Conservation (phyloP, 164 flowering plant genomes). For the Sedum album region DNA sequence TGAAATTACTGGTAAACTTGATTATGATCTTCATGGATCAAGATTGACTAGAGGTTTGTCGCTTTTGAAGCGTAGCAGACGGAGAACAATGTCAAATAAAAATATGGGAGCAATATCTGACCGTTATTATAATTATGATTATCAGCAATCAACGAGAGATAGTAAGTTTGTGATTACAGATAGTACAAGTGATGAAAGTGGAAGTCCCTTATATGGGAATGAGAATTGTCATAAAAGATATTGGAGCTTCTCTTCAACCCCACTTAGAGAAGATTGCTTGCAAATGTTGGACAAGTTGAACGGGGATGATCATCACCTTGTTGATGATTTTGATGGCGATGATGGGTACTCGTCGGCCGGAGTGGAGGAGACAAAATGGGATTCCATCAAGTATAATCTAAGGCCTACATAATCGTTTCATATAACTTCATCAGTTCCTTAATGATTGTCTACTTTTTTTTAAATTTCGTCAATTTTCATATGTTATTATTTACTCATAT, state of each 20-base stretch:
- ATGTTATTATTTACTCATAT: no score
- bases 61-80: constrained; percentile 39
- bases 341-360: constrained; percentile 30
- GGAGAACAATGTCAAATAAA: constrained; percentile 14
- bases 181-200: constrained; percentile 12
- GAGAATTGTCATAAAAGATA: not conserved
- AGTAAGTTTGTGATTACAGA: constrained; percentile 39
- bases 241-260: constrained; percentile 21
- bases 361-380: constrained; percentile 40
- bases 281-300: constrained; percentile 17
- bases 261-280: constrained; percentile 20
- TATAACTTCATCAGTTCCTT: no score
- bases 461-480: no score
- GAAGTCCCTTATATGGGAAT: constrained; percentile 19
- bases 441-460: no score
- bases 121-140: not conserved
- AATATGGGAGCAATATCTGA: not conserved
- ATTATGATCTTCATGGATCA: constrained; percentile 11
- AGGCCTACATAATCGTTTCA: constrained; percentile 27
- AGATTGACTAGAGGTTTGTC: constrained; percentile 50
- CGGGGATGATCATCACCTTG: no score
- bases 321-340: constrained; percentile 14
- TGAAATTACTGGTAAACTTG: not conserved
- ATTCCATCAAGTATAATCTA: constrained; percentile 17
- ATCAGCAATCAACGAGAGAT: not conserved